Evolutionary conservation across 2,329 filamentous ascomycete genomes (phyloP).

Genomic region (Aureobasidium subglaciale): DNA sequence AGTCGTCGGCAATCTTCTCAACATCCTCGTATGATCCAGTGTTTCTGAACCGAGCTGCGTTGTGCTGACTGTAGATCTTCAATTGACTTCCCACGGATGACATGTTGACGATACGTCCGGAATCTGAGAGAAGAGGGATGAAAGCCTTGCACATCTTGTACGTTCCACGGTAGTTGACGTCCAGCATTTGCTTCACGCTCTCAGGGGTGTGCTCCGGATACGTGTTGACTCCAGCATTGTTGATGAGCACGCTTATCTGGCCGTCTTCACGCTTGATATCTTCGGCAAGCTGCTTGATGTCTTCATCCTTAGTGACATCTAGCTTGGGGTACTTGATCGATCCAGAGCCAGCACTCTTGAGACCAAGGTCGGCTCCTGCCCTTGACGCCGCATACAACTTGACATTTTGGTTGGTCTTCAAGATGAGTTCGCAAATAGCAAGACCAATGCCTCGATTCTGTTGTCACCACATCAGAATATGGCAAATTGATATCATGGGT

Average conservation of each 20-base stretch:
- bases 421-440: conserved; percentile 29
- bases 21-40: conserved; percentile 22
- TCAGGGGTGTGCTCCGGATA: conserved; percentile 23
- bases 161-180: conserved; percentile 31
- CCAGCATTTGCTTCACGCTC: conserved; percentile 27
- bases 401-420: conserved; percentile 20
- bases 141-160: conserved; percentile 31
- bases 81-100: conserved; percentile 28
- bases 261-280: conserved; percentile 19
- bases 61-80: conserved; percentile 24
- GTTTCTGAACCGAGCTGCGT: conserved; percentile 23
- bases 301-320: conserved; percentile 25
- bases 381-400: conserved; percentile 30
- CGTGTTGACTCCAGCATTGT: conserved; percentile 32
- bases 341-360: conserved; percentile 18
- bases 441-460: conserved; percentile 32
- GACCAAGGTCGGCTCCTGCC: conserved; percentile 24
- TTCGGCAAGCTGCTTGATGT: conserved; percentile 25
- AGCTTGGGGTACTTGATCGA: conserved; percentile 25
- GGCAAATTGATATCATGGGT: neutral
- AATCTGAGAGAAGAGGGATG: conserved; percentile 23
- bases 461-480: conserved; percentile 5
- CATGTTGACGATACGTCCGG: conserved; percentile 32
- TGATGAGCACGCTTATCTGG: conserved; percentile 29
- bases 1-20: conserved; percentile 27